Evolutionary conservation across 257 asterid species (phyloP), one percentile per base, ranked within the genome.

Genomic region (Primulina tabacum): DNA sequence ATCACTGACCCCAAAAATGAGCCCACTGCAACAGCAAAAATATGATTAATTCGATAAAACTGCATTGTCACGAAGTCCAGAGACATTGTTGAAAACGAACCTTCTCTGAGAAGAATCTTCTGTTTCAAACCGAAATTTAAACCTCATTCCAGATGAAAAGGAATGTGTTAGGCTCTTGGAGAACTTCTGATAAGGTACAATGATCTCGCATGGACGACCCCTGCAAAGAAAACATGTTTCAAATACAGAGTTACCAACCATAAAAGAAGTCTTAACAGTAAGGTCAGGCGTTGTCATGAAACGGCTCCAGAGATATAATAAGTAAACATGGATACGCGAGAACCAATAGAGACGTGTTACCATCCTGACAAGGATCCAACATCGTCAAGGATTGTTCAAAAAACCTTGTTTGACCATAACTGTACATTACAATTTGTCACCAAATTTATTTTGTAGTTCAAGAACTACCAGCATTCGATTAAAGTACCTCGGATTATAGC

Each of bases 91-190:
- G 26, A n/a, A 65, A 76, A 70, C 81, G 59, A 73, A 88, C 99
- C 97, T 94, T 83, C 92, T 88, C 70, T 94, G 98, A 57, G 95
- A 86, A 52, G 99, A 85, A 64, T 94, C 98, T 71, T 94, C 99
- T 16, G 97, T 76, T 78, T 88, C 99, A 17, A 81, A 81, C 12
- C 91, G 96, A 70, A 89, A 77, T 79, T 85, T 94, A 75, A 94
- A 91, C 79, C 97, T 84, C 93, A 83, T 81, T 71, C 98, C 99
- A 62, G 90, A 84, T 4, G 97, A 84, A 77, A 85, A 84, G 20
- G 89, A 80, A 69, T 75, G 85, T 2, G 86, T 52, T 30, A 88
- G 84, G 81, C 97, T 91, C 84, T 84, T 89, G n/a, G 85, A 78
- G 76, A 89, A 94, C 80, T 89, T 94, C 59, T 73, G 78, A 68